Percentiles rank a stretch among this genome's conserved stretches.
Conservation (phyloP, 345 rosid genomes). For the Moricandia arvensis region DNA sequence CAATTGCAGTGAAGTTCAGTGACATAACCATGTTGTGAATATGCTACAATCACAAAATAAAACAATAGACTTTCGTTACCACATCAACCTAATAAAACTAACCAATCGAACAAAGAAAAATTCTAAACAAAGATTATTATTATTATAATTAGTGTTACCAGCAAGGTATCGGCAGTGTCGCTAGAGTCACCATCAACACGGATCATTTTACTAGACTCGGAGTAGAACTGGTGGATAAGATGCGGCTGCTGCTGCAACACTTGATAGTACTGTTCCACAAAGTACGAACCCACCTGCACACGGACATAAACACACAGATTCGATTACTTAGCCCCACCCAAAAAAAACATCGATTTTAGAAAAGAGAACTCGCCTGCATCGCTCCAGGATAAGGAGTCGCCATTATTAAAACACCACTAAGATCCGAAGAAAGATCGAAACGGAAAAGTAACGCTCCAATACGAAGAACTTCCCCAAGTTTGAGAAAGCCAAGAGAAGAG, state of each 20-base stretch:
- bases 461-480: neutral
- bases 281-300: constrained; percentile 86
- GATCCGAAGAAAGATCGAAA: constrained; percentile 5
- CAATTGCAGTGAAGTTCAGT: constrained; percentile 67
- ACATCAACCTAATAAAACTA: neutral
- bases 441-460: neutral
- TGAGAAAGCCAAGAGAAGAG: neutral
- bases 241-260: constrained; percentile 85
- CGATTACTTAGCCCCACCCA: neutral
- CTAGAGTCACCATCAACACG: constrained; percentile 76
- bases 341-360: neutral
- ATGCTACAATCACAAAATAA: constrained; percentile 46
- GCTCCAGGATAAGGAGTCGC: constrained; percentile 64
- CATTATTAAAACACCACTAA: constrained; percentile 41
- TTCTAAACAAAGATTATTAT: neutral
- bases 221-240: constrained; percentile 82
- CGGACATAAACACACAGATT: neutral
- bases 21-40: constrained; percentile 72
- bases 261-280: constrained; percentile 87
- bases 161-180: constrained; percentile 66
- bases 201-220: constrained; percentile 65
- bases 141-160: constrained; percentile 46
- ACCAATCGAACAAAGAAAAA: neutral
- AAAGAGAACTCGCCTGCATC: constrained; percentile 49
- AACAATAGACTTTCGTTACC: neutral